Percentiles rank a stretch among this genome's conserved stretches.
These are phyloP conservation scores for Zygnema circumcarinatum DNA, from an alignment of 139 green algal species.

Conservation along the genomic window DNA sequence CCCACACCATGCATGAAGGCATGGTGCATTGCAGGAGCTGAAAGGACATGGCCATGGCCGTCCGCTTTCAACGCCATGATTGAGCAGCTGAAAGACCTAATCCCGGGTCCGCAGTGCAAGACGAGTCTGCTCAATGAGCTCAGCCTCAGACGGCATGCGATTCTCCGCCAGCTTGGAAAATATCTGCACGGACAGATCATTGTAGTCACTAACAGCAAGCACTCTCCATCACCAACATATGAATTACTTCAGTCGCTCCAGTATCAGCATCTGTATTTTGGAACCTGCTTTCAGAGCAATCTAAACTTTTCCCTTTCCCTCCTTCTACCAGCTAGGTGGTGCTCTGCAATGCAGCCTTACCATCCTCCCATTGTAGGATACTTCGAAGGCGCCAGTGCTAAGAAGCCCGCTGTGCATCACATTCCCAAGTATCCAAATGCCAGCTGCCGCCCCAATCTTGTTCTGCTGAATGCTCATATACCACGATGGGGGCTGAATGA, in stretches of 20 bases:
- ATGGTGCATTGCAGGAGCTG: neutral
- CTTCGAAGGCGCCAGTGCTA: slow-evolving; percentile 77
- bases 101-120: neutral
- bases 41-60: neutral
- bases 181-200: slow-evolving; percentile 3
- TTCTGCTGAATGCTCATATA: slow-evolving; percentile 50
- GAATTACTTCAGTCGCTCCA: too few relatives aligned
- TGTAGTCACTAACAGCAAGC: neutral
- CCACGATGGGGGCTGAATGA: slow-evolving; percentile 25
- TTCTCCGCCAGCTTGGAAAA: slow-evolving; percentile 23
- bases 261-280: too few relatives aligned
- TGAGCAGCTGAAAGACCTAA: neutral
- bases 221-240: too few relatives aligned
- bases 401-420: slow-evolving; percentile 66
- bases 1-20: neutral
- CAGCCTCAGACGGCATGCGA: neutral
- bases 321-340: neutral
- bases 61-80: neutral
- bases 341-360: slow-evolving; percentile 51
- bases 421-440: slow-evolving; percentile 75
- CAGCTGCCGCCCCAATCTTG: slow-evolving; percentile 50
- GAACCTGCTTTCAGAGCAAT: too few relatives aligned
- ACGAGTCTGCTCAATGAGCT: neutral
- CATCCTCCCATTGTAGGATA: slow-evolving; percentile 71
- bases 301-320: neutral